phyloP scores from a whole-genome alignment of 208 protist genomes.

The Wallacemonas collosoma region DNA sequence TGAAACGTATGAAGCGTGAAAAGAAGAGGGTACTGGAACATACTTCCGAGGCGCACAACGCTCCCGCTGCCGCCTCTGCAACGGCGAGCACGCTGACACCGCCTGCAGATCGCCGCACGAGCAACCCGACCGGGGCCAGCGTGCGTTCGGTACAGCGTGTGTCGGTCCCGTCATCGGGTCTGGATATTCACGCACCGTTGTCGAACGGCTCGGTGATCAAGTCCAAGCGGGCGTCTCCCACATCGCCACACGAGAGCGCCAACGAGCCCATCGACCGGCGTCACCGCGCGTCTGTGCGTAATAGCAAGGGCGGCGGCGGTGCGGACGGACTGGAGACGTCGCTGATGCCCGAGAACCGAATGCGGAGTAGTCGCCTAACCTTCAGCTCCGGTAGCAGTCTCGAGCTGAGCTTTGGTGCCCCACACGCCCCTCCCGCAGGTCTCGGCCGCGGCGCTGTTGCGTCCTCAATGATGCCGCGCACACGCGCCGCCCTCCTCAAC shows the following conservation, averaged over 20 bases:
- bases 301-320: not conserved
- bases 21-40: not conserved
- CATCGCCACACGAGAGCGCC: not conserved
- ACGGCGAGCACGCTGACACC: too few relatives aligned
- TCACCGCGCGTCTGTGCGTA: too few relatives aligned
- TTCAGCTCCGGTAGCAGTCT: not conserved
- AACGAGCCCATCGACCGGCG: not conserved
- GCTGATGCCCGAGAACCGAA: not conserved
- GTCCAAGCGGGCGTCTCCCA: not conserved
- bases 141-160: not conserved
- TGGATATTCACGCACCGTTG: not conserved
- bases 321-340: not conserved
- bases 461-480: not conserved
- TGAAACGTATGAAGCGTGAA: not conserved
- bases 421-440: not conserved
- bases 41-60: not conserved
- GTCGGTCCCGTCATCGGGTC: not conserved
- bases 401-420: not conserved
- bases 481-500: not conserved
- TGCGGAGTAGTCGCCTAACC: not conserved
- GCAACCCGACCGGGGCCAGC: not conserved
- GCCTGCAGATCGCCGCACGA: too few relatives aligned
- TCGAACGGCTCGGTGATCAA: not conserved
- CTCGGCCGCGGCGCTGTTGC: too few relatives aligned
- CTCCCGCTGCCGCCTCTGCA: too few relatives aligned